These are phyloP conservation scores for Cornus controversa DNA, from an alignment of 148 eudicot species.

Conservation along the genomic window DNA sequence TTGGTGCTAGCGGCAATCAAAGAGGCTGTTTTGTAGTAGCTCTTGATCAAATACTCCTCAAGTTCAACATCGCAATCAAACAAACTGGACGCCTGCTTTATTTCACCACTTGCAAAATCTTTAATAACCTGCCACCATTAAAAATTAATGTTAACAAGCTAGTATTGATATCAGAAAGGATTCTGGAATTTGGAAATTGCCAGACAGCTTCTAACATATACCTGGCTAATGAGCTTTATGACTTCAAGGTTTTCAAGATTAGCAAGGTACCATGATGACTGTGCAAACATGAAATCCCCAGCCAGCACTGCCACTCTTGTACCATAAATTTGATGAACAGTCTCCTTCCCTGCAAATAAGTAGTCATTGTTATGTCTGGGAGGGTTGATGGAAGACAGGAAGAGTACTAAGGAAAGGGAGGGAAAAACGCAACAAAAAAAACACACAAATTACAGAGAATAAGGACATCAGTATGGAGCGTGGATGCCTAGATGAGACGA, in stretches of 20 bases:
- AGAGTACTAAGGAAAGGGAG: background rate
- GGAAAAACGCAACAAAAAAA: background rate
- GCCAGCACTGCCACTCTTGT: constrained; percentile 93
- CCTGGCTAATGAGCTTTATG: constrained; percentile 96
- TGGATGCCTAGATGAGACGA: background rate
- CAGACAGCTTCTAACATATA: constrained; percentile 16
- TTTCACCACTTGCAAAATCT: constrained; percentile 97
- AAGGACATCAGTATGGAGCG: background rate
- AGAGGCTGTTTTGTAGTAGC: constrained; percentile 95
- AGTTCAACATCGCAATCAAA: constrained; percentile 78
- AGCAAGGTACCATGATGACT: constrained; percentile 96
- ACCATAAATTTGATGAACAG: constrained; percentile 83
- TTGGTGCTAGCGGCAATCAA: constrained; percentile 92
- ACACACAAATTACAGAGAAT: background rate
- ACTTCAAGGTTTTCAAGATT: constrained; percentile 93
- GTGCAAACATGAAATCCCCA: constrained; percentile 98
- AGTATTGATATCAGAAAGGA: background rate
- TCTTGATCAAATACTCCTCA: constrained; percentile 81
- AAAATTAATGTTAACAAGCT: background rate
- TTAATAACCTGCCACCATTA: constrained; percentile 65
- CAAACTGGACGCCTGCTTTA: constrained; percentile 86
- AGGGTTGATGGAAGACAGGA: background rate
- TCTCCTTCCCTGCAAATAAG: constrained; percentile 65
- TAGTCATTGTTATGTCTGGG: background rate
- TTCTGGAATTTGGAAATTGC: background rate